Base-by-base conservation (phyloP, 2,329 filamentous ascomycete species). In the Ramichloridium luteum region DNA sequence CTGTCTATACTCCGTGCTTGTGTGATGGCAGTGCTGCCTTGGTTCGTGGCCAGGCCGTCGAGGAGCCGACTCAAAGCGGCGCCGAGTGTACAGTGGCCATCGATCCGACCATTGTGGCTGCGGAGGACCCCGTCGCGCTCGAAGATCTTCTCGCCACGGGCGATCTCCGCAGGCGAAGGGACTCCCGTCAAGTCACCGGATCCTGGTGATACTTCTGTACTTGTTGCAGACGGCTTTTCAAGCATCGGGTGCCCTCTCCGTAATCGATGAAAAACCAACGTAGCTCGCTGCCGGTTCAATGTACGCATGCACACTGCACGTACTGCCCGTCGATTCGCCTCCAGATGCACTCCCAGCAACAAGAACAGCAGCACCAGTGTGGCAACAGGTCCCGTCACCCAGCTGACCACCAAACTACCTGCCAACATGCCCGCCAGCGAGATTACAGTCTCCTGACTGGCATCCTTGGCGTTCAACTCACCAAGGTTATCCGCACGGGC, bases 401-500 rank as follows among this genome's bases (percentile, higher is more conserved):
- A 64, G 18, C 80, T 79, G 12, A 96, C 81, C 10, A 93, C 75
- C 2, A 93, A 38, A 28, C 78, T 90, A 1, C 90, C 90, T 10
- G 71, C 73, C 62, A 93, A 67, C 72, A 96, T 85, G 2, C 90
- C 90, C 18, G 93, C 40, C 15, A 96, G 65, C 2, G 83, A 88
- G 35, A 98, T 82, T 13, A 93, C 75, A 0, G 88, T 96, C 59
- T 96, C 90, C 60, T 96, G 90, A 43, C 82, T 92, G 9, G 85
- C 85, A 54, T 96, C 88, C 69, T 93, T 77, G 35, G 88, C 86
- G 59, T 94, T 96, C 35, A 98, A 67, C 56, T 96, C 88, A 2
- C 83, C 88, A 27, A 96, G 60, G 54, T 94, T 96, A 8, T 23
- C 20, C 51, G 76, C 75, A 44, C 68, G 74, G 6, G 88, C 85